A percentile compares a stretch with the other conserved stretches of the same genome.
Conservation (phyloP, 371 early-diverging fungal species). For the Blakeslea trispora region DNA sequence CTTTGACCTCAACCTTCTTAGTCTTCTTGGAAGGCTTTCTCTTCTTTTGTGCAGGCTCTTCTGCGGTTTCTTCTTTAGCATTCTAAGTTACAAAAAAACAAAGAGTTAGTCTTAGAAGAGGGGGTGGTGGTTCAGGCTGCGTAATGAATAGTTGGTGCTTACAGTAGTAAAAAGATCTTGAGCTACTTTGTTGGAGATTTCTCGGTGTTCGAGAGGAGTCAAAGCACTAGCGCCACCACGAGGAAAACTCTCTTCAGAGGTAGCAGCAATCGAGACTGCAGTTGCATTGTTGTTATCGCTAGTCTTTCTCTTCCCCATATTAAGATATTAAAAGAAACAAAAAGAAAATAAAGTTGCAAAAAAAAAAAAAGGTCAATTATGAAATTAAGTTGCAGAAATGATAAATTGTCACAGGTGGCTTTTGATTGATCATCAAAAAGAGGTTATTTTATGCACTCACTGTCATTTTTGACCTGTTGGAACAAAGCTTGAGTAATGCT, state of each 20-base stretch:
- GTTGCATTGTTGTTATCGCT: constrained; percentile 16
- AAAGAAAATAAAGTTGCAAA: neutral
- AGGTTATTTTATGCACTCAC: no score
- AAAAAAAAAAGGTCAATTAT: neutral
- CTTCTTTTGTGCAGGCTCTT: constrained; percentile 60
- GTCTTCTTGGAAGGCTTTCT: constrained; percentile 38
- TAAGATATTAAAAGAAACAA: neutral
- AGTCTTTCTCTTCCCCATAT: constrained; percentile 24
- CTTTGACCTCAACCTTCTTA: constrained; percentile 26
- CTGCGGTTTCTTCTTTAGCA: constrained; percentile 16
- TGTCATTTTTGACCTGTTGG: no score
- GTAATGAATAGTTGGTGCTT: no score
- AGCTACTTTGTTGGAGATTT: constrained; percentile 74
- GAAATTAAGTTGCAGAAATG: neutral
- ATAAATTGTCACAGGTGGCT: neutral
- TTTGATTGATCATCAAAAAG: neutral
- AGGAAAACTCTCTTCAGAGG: constrained; percentile 64
- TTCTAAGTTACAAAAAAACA: constrained; percentile 11
- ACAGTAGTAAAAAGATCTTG: constrained; percentile 54
- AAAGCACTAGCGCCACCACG: constrained; percentile 81
- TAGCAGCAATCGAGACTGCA: constrained; percentile 24
- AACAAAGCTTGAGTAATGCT: no score
- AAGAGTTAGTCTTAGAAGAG: no score
- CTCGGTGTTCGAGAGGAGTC: constrained; percentile 83
- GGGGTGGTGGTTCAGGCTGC: no score